These are phyloP conservation scores for Solanum gracilifrons DNA, from an alignment of 257 asterid species.

Conservation along the genomic window DNA sequence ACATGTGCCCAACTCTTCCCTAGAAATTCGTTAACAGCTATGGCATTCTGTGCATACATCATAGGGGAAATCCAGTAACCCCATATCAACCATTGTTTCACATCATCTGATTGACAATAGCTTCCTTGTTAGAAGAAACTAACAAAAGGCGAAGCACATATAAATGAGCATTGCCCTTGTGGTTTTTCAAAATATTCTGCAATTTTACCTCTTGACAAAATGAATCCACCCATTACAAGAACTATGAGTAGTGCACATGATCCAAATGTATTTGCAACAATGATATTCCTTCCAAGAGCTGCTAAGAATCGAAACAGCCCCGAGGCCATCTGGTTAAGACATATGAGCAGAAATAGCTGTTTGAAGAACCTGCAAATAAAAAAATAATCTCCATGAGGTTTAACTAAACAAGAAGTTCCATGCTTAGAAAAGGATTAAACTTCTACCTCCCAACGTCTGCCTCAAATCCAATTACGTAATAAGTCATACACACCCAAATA, in stretches of 20 bases:
- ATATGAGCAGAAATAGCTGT: not conserved
- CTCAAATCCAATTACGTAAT: conserved; percentile 42
- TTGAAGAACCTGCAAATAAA: conserved; percentile 5
- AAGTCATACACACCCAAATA: conserved; percentile 29
- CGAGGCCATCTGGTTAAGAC: conserved; percentile 3
- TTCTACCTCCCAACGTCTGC: conserved; percentile 27
- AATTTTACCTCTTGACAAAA: conserved; percentile 53
- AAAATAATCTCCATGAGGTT: not conserved
- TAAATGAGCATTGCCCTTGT: not conserved
- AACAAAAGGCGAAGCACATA: not conserved
- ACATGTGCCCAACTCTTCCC: conserved; percentile 81
- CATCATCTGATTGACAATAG: conserved; percentile 20
- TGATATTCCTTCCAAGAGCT: conserved; percentile 10
- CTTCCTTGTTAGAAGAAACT: not conserved
- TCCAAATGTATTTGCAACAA: conserved; percentile 7
- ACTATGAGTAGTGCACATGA: conserved; percentile 4
- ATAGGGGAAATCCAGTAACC: conserved; percentile 72
- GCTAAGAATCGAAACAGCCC: conserved; percentile 4
- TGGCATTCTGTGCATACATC: conserved; percentile 75
- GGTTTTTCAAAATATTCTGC: not conserved
- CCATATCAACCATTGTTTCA: conserved; percentile 68
- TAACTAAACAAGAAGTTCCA: not conserved
- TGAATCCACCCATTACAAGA: conserved; percentile 16
- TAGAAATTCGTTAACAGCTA: conserved; percentile 68
- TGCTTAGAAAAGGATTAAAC: not conserved